Conservation (phyloP, 2,329 filamentous ascomycete genomes). For the Diplocarpon rosae region DNA sequence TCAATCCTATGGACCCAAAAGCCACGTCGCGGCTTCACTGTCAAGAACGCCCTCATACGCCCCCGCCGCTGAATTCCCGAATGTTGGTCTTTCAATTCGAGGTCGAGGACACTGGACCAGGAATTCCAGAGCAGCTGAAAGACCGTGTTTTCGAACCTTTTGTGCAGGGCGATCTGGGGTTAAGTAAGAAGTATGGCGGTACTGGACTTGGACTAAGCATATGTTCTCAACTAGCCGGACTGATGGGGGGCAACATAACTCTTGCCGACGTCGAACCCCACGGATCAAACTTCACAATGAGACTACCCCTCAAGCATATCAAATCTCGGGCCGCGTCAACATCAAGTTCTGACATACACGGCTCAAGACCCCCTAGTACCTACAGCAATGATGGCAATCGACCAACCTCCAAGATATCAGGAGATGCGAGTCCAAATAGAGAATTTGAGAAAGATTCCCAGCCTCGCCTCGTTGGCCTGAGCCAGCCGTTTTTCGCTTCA, state of each 20-base stretch:
- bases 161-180: conserved; percentile 78
- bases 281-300: conserved; percentile 74
- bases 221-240: conserved; percentile 69
- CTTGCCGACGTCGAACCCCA: conserved; percentile 61
- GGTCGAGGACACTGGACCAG: conserved; percentile 78
- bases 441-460: conserved; percentile 50
- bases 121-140: conserved; percentile 68
- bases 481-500: conserved; percentile 63
- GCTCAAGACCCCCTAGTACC: conserved; percentile 26
- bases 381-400: conserved; percentile 9
- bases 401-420: conserved; percentile 2
- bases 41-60: conserved; percentile 46
- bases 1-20: conserved; percentile 46
- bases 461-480: conserved; percentile 71
- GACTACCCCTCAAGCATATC: conserved; percentile 68
- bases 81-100: conserved; percentile 77
- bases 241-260: conserved; percentile 72
- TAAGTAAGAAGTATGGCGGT: conserved; percentile 84
- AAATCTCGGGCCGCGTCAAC: conserved; percentile 37
- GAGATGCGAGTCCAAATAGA: conserved; percentile 19
- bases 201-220: conserved; percentile 84
- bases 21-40: conserved; percentile 28
- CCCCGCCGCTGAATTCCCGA: conserved; percentile 50
- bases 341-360: conserved; percentile 21
- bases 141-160: conserved; percentile 87